Base-by-base conservation (phyloP, 352 stramenopile species). In the Phytophthora pluvialis region DNA sequence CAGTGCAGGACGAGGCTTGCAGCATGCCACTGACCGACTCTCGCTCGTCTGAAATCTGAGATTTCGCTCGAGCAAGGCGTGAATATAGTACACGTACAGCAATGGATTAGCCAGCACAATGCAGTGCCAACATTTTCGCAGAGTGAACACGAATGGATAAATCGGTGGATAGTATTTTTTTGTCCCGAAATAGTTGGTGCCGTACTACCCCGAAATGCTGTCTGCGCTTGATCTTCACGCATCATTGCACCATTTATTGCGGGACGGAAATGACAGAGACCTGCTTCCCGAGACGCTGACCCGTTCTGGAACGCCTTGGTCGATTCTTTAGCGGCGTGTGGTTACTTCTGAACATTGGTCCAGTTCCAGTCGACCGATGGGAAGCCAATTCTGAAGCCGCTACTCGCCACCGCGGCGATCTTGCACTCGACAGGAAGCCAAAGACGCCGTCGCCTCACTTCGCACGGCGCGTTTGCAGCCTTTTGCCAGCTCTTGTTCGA, bases 311-410 rank as follows among this genome's bases (percentile, higher is more conserved):
- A 47, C 15, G 29, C 26, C 9, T 8, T 25, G 11, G 18, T 7
- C 28, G 16, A 25, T 64, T 64, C 52, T 49, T 66, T 66, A 64
- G 32, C 35, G 43, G 40, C 3, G 21, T 35, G 11, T 60, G 59
- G 51, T 50, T 69, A 59, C 59, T 64, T 73, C 59, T 72, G 64
- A 46, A 64, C 64, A 29, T 59, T 48, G 39, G 13, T 15, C 26
- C 52, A 35, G 35, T 21, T 21, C 21, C 21, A 21, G 21, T 21
- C 21, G 21, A 21, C 21, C 33, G 21, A 31, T 54, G 31, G 16
- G n/a, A 45, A 46, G 44, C 16, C 42, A 25, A 36, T 42, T 64
- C 49, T 64, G 64, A 72, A 68, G 57, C 64, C 58, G 45, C 49
- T 25, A 54, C 64, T 64, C 45, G 36, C 56, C 42, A 57, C 54